A percentile compares a stretch with the other conserved stretches of the same genome.
Evolutionary conservation across 257 asterid genomes (phyloP).

Genomic region (Salvia splendens): DNA sequence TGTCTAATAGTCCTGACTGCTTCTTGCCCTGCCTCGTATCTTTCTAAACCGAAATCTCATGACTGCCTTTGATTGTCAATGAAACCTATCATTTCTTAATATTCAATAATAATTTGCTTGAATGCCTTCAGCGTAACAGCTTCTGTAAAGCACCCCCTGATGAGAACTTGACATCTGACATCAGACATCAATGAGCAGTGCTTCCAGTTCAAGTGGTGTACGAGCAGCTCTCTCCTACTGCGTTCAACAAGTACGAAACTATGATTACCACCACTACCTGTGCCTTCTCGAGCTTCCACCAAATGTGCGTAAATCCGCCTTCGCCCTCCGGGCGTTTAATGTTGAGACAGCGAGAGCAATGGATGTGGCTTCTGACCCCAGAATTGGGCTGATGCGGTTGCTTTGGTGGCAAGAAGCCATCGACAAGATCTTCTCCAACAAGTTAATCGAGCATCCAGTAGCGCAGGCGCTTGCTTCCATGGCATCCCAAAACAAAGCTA

Average conservation of each 20-base stretch:
- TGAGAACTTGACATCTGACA: neutral
- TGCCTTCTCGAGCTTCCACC: slow-evolving; percentile 97
- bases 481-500: slow-evolving; percentile 57
- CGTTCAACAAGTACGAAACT: slow-evolving; percentile 78
- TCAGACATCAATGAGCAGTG: slow-evolving; percentile 49
- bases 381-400: slow-evolving; percentile 85
- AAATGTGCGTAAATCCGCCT: slow-evolving; percentile 79
- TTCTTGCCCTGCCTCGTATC: too few relatives aligned
- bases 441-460: slow-evolving; percentile 84
- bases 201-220: slow-evolving; percentile 45
- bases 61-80: neutral
- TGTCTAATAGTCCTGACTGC: too few relatives aligned
- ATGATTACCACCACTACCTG: slow-evolving; percentile 92
- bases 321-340: slow-evolving; percentile 84
- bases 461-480: slow-evolving; percentile 76
- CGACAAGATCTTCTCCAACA: slow-evolving; percentile 72
- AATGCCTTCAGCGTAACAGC: too few relatives aligned
- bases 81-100: neutral
- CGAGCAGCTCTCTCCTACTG: slow-evolving; percentile 72
- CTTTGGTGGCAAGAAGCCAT: slow-evolving; percentile 97
- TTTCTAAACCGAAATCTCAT: neutral
- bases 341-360: slow-evolving; percentile 90
- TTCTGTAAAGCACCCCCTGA: neutral
- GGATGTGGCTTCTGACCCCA: slow-evolving; percentile 95
- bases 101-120: neutral